A percentile compares a stretch with the other conserved stretches of the same genome.
Evolutionary conservation across 2,329 filamentous ascomycete species (phyloP).

Genomic region (Chrysoporthe puriensis): DNA sequence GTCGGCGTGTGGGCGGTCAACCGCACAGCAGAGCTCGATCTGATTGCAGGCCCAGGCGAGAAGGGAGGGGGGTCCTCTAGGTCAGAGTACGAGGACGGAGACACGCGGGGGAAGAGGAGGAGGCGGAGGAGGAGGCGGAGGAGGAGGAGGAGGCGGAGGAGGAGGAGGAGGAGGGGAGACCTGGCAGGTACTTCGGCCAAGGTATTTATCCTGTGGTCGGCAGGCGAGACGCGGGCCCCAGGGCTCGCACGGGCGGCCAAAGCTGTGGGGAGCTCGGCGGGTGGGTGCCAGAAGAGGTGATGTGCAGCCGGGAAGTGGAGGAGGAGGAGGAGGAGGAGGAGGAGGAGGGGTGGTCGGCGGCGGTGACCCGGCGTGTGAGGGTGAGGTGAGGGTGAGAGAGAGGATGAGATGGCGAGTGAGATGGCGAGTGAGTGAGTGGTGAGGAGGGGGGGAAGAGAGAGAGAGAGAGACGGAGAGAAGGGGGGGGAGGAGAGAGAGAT

Average conservation of each 20-base stretch:
- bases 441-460: neutral
- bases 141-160: neutral
- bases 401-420: neutral
- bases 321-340: neutral
- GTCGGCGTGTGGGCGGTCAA: neutral
- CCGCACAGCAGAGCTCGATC: neutral
- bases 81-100: constrained; percentile 1
- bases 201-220: constrained; percentile 9
- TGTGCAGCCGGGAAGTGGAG: neutral
- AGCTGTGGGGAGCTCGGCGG: neutral
- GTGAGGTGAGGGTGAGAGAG: neutral
- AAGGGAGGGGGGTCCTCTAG: neutral
- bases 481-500: too few species aligned
- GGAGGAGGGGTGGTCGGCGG: neutral
- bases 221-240: neutral
- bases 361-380: neutral
- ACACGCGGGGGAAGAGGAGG: neutral
- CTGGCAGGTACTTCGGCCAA: constrained; percentile 21
- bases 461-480: neutral
- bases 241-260: too few species aligned
- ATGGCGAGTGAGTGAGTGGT: too few species aligned
- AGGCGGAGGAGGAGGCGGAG: neutral
- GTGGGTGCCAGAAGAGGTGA: neutral
- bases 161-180: neutral
- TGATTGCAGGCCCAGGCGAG: neutral